phyloP scores from a whole-genome alignment of 768 basidiomycete species.

The Xerocomellus intermedius region DNA sequence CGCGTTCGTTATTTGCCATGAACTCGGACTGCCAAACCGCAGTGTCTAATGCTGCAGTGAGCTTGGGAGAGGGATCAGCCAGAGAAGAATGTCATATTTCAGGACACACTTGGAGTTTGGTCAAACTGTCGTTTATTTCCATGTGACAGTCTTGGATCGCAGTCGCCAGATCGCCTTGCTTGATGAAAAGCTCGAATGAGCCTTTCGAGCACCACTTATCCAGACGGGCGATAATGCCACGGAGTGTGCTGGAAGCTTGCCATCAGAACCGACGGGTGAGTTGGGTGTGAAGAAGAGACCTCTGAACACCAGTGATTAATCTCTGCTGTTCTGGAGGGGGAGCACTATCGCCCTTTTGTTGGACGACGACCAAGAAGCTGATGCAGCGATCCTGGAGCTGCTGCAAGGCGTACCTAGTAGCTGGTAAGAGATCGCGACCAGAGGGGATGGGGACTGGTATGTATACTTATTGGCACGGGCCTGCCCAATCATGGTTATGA shows the following conservation, averaged over 20 bases:
- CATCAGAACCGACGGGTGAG: constrained; percentile 8
- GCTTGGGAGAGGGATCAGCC: constrained; percentile 28
- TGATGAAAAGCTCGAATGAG: constrained; percentile 42
- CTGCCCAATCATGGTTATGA: constrained; percentile 47
- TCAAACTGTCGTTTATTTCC: constrained; percentile 45
- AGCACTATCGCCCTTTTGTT: constrained; percentile 31
- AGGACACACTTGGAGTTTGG: constrained; percentile 43
- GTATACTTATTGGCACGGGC: constrained; percentile 48
- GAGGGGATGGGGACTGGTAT: not conserved
- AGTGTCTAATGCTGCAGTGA: constrained; percentile 45
- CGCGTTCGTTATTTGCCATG: constrained; percentile 36
- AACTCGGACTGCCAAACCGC: constrained; percentile 50
- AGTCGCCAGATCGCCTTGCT: constrained; percentile 42
- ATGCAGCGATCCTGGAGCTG: constrained; percentile 49
- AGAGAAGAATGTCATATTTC: not conserved
- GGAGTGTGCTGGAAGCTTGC: constrained; percentile 27
- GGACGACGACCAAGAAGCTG: constrained; percentile 40
- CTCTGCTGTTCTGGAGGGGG: constrained; percentile 31
- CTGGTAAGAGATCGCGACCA: not conserved
- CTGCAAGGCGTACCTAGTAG: constrained; percentile 38
- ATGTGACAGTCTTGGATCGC: constrained; percentile 47
- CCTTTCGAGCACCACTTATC: constrained; percentile 42
- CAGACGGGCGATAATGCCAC: constrained; percentile 40
- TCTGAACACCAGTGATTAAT: constrained; percentile 34
- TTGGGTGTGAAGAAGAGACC: constrained; percentile 17